A percentile compares a stretch with the other conserved stretches of the same genome.
phyloP scores from a whole-genome alignment of 352 stramenopile genomes.

The Albugo candida region DNA sequence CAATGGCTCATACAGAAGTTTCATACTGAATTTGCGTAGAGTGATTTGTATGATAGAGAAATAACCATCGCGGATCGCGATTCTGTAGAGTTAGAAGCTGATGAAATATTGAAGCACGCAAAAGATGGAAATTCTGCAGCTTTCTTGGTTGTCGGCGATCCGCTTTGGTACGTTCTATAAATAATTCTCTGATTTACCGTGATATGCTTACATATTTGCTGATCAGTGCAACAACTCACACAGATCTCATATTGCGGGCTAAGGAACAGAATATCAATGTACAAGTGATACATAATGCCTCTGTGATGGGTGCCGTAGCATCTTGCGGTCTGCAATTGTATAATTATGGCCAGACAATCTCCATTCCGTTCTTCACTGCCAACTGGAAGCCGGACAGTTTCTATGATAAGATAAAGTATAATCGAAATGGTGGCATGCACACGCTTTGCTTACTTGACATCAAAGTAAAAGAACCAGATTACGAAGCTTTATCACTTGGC shows the following conservation, averaged over 20 bases:
- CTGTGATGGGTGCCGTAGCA: conserved; percentile 93
- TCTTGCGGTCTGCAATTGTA: conserved; percentile 96
- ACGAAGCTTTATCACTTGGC: conserved; percentile 90
- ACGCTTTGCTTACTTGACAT: conserved; percentile 98
- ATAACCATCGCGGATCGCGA: conserved; percentile 83
- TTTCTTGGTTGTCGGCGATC: conserved; percentile 97
- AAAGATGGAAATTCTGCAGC: conserved; percentile 82
- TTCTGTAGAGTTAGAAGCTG: conserved; percentile 90
- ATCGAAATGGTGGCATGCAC: conserved; percentile 91
- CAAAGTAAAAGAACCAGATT: conserved; percentile 99
- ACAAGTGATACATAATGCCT: conserved; percentile 97
- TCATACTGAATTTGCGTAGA: conserved; percentile 17
- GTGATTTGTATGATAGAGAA: conserved; percentile 88
- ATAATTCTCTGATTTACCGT: neutral
- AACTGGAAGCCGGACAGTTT: conserved; percentile 94
- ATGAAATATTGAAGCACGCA: conserved; percentile 86
- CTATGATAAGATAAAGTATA: conserved; percentile 97
- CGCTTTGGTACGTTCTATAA: conserved; percentile 64
- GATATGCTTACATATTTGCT: neutral
- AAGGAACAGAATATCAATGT: conserved; percentile 85
- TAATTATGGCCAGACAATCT: conserved; percentile 96
- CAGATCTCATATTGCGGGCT: conserved; percentile 93
- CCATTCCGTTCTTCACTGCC: conserved; percentile 93
- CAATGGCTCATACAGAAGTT: neutral
- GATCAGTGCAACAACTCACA: conserved; percentile 92